Conservation (phyloP, 768 basidiomycete genomes). For the Hemileccinum rubropunctum region DNA sequence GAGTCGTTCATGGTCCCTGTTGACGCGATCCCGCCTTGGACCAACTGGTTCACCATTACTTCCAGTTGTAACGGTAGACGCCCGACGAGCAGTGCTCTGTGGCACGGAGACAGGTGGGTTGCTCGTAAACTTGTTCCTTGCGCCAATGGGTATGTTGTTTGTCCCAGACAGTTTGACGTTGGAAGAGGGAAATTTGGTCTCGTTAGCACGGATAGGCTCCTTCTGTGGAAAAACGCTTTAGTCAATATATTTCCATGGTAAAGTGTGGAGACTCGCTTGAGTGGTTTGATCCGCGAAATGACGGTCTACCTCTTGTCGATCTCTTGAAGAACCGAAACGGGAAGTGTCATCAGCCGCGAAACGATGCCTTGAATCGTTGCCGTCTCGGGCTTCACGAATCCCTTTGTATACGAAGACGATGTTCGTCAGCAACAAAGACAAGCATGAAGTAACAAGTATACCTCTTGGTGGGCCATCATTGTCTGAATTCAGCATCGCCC, state of each 20-base stretch:
- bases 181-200: constrained; percentile 9
- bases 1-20: constrained; percentile 22
- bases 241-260: background rate
- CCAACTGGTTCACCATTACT: constrained; percentile 21
- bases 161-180: constrained; percentile 30
- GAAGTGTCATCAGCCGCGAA: constrained; percentile 8
- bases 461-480: constrained; percentile 18
- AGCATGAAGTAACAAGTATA: background rate
- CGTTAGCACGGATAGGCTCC: constrained; percentile 15
- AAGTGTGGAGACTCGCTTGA: constrained; percentile 15
- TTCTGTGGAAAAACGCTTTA: constrained; percentile 12
- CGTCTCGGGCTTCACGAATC: constrained; percentile 21
- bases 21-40: constrained; percentile 13
- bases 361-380: constrained; percentile 18
- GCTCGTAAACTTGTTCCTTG: constrained; percentile 22
- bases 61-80: constrained; percentile 4
- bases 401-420: background rate
- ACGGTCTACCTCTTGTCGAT: constrained; percentile 20
- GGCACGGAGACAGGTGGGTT: constrained; percentile 1
- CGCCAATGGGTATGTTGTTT: constrained; percentile 32
- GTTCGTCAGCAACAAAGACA: background rate
- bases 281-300: constrained; percentile 14
- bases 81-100: constrained; percentile 1
- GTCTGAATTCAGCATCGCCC: constrained; percentile 34
- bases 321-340: constrained; percentile 18